Percentiles rank a stretch among this genome's conserved stretches.
phyloP scores from a whole-genome alignment of 352 stramenopile genomes.

The Globisporangium nagaii region DNA sequence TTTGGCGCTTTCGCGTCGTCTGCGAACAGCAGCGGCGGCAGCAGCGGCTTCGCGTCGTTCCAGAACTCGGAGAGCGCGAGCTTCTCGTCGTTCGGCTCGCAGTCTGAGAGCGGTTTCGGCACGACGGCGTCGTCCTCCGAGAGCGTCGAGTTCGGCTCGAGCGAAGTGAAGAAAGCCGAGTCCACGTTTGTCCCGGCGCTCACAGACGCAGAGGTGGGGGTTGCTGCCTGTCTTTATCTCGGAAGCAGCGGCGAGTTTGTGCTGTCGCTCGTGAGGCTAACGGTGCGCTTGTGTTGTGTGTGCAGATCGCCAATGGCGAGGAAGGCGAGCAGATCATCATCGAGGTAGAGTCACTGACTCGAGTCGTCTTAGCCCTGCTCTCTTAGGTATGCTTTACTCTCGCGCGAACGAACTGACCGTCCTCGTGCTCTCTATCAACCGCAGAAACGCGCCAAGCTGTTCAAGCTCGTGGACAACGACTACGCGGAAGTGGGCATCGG shows the following conservation, averaged over 20 bases:
- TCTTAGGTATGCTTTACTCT: too few relatives aligned
- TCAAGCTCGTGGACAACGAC: constrained; percentile 69
- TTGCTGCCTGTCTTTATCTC: neutral
- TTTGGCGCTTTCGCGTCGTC: constrained; percentile 18
- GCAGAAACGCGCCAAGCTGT: constrained; percentile 77
- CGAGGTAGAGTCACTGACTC: too few relatives aligned
- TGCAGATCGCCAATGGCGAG: constrained; percentile 50
- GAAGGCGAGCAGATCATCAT: constrained; percentile 65
- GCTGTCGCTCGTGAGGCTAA: neutral
- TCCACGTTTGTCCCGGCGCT: constrained; percentile 39
- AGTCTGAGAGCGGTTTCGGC: constrained; percentile 32
- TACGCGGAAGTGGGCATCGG: constrained; percentile 76
- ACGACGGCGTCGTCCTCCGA: constrained; percentile 28
- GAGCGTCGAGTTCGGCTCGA: constrained; percentile 43
- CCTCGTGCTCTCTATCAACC: neutral
- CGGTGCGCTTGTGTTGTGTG: neutral
- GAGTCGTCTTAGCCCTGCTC: too few relatives aligned
- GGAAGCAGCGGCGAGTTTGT: neutral
- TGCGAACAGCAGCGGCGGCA: constrained; percentile 8
- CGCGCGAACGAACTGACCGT: too few relatives aligned
- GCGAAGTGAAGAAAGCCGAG: constrained; percentile 41
- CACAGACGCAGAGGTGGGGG: constrained; percentile 62
- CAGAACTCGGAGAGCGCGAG: constrained; percentile 32
- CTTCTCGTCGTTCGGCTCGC: constrained; percentile 53
- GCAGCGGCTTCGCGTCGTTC: constrained; percentile 54